Evolutionary conservation across 305 asterid genomes (phyloP).

Genomic region (Fraxinus dipetala): DNA sequence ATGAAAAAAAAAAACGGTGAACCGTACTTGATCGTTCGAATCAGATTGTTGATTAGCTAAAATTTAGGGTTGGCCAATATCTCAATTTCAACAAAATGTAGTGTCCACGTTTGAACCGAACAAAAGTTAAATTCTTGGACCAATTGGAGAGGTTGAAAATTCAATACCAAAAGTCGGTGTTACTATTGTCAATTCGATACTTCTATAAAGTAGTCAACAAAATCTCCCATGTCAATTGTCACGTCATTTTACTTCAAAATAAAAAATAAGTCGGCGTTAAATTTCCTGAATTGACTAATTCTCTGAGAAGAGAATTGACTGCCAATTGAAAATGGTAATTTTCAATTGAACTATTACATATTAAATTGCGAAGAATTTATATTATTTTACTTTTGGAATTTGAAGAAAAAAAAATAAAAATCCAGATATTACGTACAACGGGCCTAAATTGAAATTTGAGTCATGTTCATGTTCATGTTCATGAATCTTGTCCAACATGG

Average conservation of each 20-base stretch:
- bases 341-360: too few species aligned
- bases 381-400: too few species aligned
- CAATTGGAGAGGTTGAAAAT: background rate
- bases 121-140: background rate
- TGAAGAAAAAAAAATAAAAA: too few species aligned
- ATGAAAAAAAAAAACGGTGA: too few species aligned
- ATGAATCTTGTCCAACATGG: too few species aligned
- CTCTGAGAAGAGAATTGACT: too few species aligned
- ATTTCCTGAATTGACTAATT: background rate
- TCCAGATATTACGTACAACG: too few species aligned
- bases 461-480: too few species aligned
- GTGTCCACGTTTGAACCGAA: background rate
- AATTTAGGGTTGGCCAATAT: background rate
- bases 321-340: too few species aligned
- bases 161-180: background rate
- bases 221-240: background rate
- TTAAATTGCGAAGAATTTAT: too few species aligned
- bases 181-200: background rate
- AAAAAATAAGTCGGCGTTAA: background rate
- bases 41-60: background rate
- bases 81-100: background rate
- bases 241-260: background rate
- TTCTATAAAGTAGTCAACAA: background rate
- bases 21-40: background rate
- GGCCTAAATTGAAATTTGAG: too few species aligned